These are phyloP conservation scores for Aspergillus versicolor DNA, from an alignment of 2,329 filamentous ascomycete genomes.

Conservation along the genomic window DNA sequence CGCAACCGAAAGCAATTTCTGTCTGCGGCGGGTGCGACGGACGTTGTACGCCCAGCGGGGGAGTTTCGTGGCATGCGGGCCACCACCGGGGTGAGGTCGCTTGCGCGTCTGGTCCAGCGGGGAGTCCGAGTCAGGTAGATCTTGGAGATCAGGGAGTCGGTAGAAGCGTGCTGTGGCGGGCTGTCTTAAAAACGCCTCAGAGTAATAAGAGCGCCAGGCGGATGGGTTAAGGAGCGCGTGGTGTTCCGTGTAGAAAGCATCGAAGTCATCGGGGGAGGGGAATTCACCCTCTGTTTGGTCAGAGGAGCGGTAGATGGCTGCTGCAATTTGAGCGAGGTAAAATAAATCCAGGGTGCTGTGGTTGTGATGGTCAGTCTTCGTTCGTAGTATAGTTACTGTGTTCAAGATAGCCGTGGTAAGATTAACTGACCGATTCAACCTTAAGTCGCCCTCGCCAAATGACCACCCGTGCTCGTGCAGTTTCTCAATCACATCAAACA, in stretches of 20 bases:
- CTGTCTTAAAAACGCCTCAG: constrained; percentile 15
- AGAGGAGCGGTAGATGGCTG: constrained; percentile 20
- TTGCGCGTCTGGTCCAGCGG: constrained; percentile 13
- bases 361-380: constrained; percentile 9
- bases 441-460: constrained; percentile 21
- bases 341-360: constrained; percentile 24
- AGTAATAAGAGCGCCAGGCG: constrained; percentile 15
- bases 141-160: constrained; percentile 22
- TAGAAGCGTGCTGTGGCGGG: constrained; percentile 22
- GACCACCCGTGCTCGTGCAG: constrained; percentile 21
- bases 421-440: constrained; percentile 22
- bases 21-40: constrained; percentile 11
- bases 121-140: constrained; percentile 20
- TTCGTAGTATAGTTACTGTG: too few species aligned
- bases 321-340: constrained; percentile 21
- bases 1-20: constrained; percentile 12
- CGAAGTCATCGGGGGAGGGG: constrained; percentile 17
- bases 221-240: constrained; percentile 17
- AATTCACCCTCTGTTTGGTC: constrained; percentile 13
- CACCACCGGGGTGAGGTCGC: constrained; percentile 1
- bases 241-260: constrained; percentile 17
- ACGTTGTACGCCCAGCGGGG: constrained; percentile 22
- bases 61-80: constrained; percentile 18
- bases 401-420: not conserved
- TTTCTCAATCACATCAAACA: constrained; percentile 21